These are phyloP conservation scores for Colletotrichum trifolii DNA, from an alignment of 2,329 filamentous ascomycete genomes.

Conservation along the genomic window DNA sequence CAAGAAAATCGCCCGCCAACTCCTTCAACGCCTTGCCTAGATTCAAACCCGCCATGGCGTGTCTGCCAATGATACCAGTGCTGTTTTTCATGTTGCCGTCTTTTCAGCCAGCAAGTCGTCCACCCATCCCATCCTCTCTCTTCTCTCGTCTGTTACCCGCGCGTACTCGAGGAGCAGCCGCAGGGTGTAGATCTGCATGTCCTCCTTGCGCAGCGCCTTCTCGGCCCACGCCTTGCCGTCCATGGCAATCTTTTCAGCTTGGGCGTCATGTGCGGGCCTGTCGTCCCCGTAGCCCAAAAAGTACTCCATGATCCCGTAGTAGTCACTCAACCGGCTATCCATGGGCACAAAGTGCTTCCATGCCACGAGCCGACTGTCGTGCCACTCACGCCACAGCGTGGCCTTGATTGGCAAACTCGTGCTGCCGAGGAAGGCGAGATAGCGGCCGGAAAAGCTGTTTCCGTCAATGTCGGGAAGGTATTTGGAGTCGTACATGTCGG, in stretches of 20 bases:
- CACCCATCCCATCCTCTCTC: conserved; percentile 67
- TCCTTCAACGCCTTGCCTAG: conserved; percentile 22
- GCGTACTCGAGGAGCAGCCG: conserved; percentile 74
- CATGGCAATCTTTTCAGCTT: conserved; percentile 72
- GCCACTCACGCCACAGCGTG: conserved; percentile 84
- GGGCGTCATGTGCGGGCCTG: conserved; percentile 61
- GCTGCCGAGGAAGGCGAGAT: conserved; percentile 75
- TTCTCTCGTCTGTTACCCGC: conserved; percentile 61
- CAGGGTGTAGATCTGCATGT: conserved; percentile 79
- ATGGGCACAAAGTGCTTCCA: conserved; percentile 88
- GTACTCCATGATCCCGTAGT: conserved; percentile 79
- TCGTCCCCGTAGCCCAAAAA: conserved; percentile 70
- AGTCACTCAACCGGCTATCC: conserved; percentile 78
- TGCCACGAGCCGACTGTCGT: conserved; percentile 76
- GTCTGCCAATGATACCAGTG: background rate
- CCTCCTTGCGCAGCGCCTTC: conserved; percentile 74
- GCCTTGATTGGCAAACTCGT: conserved; percentile 80
- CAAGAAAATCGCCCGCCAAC: background rate
- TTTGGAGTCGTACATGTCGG: conserved; percentile 70
- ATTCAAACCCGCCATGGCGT: background rate
- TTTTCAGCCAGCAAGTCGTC: conserved; percentile 53
- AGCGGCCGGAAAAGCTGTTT: conserved; percentile 76
- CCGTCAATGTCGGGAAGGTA: conserved; percentile 83
- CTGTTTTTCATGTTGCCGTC: conserved; percentile 14
- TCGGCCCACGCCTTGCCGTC: conserved; percentile 76